phyloP scores from a whole-genome alignment of 192 early-diverging fungal genomes.

The Dispira parvispora region DNA sequence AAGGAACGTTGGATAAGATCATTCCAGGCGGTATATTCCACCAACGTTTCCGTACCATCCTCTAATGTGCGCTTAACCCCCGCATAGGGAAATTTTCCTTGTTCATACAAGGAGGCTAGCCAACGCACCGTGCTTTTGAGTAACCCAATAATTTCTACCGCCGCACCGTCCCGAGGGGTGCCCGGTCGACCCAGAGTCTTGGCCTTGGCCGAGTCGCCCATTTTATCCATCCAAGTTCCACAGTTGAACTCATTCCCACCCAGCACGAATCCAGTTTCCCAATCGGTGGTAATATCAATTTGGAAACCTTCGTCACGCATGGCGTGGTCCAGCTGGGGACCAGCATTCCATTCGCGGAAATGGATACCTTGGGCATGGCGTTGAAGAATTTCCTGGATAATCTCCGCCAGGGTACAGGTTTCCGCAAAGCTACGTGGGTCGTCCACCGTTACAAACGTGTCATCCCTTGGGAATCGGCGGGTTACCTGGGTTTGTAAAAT shows the following conservation, averaged over 20 bases:
- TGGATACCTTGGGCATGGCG: slow-evolving; percentile 77
- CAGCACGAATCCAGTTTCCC: slow-evolving; percentile 56
- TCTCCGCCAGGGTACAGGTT: slow-evolving; percentile 56
- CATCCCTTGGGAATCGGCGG: slow-evolving; percentile 67
- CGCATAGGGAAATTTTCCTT: slow-evolving; percentile 23
- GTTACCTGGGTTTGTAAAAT: slow-evolving; percentile 53
- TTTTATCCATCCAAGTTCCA: slow-evolving; percentile 99
- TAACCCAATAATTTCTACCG: slow-evolving; percentile 83
- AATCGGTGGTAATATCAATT: slow-evolving; percentile 57
- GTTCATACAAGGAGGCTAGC: slow-evolving; percentile 38
- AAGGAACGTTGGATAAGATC: slow-evolving; percentile 61
- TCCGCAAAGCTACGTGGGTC: slow-evolving; percentile 46
- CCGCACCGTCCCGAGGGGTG: slow-evolving; percentile 84
- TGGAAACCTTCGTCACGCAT: slow-evolving; percentile 88
- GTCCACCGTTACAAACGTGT: slow-evolving; percentile 49
- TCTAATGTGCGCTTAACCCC: slow-evolving; percentile 26
- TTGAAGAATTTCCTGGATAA: slow-evolving; percentile 82
- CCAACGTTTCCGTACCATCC: slow-evolving; percentile 17
- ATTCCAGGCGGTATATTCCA: slow-evolving; percentile 66
- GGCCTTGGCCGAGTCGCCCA: slow-evolving; percentile 89
- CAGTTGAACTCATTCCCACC: slow-evolving; percentile 91
- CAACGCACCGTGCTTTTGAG: slow-evolving; percentile 71
- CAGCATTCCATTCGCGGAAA: slow-evolving; percentile 95
- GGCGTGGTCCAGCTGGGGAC: slow-evolving; percentile 64
- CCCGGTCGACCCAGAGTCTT: slow-evolving; percentile 78